Evolutionary conservation across 345 rosid genomes (phyloP), one percentile per base, ranked within the genome.

Genomic region (Eucalyptus shirleyi): DNA sequence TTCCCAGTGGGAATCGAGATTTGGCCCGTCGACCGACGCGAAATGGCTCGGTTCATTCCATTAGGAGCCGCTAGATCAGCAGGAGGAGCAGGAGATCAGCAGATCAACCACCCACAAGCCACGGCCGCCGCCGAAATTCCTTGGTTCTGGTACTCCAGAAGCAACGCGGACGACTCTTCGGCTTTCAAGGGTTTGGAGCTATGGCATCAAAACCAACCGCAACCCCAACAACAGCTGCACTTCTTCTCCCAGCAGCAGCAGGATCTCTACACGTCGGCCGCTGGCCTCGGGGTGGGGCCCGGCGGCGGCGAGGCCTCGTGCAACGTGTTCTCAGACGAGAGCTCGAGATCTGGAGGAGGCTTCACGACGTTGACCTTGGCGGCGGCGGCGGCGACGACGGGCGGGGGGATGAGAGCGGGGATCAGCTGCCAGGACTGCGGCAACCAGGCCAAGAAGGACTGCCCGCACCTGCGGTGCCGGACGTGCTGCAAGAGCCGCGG

Each of bases 401-500:
- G 89, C 88, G 88, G 67, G 40, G 89, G 12, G 10, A 65, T 88
- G 62, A 90, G 92, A 6, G 91, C 92, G 32, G 94, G 94, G 40
- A 90, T 92, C 50, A 95, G 96, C 91, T 97, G 99, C 89, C 97
- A 95, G 90, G 99, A 97, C 87, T 97, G 99, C 86, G 99, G 99
- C 47, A 97, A 97, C 88, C 99, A 97, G 89, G 99, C 99, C 12
- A 97, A 97, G 94, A 97, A 96, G 91, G 98, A 97, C 59, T 97
- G 99, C 50, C 14, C 89, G 12, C 96, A 97, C 92, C 90, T 93
- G 94, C 90, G 99, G 91, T 97, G 99, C 93, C 90, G 99, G 87
- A 96, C 98, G 86, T 97, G 99, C 67, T 97, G 99, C 89, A 97
- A 97, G 91, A 95, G 97, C 93, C 95, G 99, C 45, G 99, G 98